phyloP scores from a whole-genome alignment of 2,329 filamentous ascomycete genomes.

The Calonectria pseudoreteaudii region DNA sequence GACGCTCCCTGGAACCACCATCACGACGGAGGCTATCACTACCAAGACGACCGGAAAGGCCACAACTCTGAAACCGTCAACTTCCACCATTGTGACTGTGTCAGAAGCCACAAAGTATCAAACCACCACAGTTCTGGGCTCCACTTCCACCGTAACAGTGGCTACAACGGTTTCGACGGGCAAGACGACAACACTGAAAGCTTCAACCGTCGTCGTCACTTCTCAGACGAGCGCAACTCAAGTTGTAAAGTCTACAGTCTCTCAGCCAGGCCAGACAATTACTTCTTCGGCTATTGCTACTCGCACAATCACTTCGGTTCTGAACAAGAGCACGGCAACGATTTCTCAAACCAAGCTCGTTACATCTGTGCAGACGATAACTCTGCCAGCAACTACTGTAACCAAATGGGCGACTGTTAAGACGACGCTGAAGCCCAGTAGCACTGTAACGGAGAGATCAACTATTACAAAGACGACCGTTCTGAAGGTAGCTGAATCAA shows the following conservation, averaged over 20 bases:
- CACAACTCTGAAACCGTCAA: constrained; percentile 35
- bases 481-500: constrained; percentile 16
- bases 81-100: constrained; percentile 20
- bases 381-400: constrained; percentile 33
- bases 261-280: constrained; percentile 16
- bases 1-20: constrained; percentile 27
- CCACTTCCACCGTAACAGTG: constrained; percentile 28
- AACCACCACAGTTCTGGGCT: constrained; percentile 29
- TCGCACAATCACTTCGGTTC: constrained; percentile 23
- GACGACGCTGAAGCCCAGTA: constrained; percentile 37
- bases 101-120: constrained; percentile 2
- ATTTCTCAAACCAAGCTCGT: constrained; percentile 16
- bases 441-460: constrained; percentile 25
- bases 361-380: constrained; percentile 27
- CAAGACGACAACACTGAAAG: constrained; percentile 39
- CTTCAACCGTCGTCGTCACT: constrained; percentile 28
- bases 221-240: constrained; percentile 30
- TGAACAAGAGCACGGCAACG: constrained; percentile 18
- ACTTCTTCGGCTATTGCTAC: constrained; percentile 11
- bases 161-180: constrained; percentile 29
- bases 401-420: constrained; percentile 40
- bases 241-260: constrained; percentile 19
- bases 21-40: constrained; percentile 27
- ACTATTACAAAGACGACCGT: constrained; percentile 29
- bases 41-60: constrained; percentile 38